Evolutionary conservation across 2,329 filamentous ascomycete species (phyloP), one percentile per base, ranked within the genome.

Genomic region (Plenodomus tracheiphilus): DNA sequence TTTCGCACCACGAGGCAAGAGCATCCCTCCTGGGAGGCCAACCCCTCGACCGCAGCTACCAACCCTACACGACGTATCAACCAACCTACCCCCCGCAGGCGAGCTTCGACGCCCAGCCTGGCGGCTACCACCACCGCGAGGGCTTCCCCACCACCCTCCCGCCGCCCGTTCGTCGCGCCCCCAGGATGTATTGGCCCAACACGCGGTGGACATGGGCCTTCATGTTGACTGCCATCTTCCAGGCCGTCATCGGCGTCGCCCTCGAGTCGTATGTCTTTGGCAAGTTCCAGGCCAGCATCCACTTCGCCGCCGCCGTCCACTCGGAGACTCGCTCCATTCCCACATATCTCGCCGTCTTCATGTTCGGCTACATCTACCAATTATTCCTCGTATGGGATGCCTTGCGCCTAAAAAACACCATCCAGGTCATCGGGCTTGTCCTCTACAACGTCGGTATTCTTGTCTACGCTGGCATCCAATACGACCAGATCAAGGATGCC

Each of bases 311-410:
- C 38, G 68, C 74, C 22, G 54, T 64, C 16, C 65, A 70, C 41
- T 76, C 70, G 40, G 75, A 78, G 41, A 75, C 78, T 41, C 78
- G 76, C 71, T 84, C 92, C 0, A 96, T 99, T 56, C 93, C 94
- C 20, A 97, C 93, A 32, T 97, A 97, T 75, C 81, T 99, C 49
- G 91, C 93, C 19, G 84, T 99, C 39, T 96, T 97, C 79, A 96
- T 97, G 72, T 97, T 99, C 72, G 94, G 91, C 53, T 97, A 96
- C 76, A 74, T 99, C 49, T 99, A 97, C 76, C 86, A 96, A 69
- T 77, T 97, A 25, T 77, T 95, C 21, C 80, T 99, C 44, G 89
- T 94, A 11, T 97, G 91, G 82, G 94, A 99, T 77, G 94, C 93
- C 15, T 80, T 99, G 49, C 86, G 91, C 55, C 80, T 93, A 69